These are phyloP conservation scores for Geotrichum carabidarum DNA, from an alignment of 1,139 yeast species.

Conservation along the genomic window DNA sequence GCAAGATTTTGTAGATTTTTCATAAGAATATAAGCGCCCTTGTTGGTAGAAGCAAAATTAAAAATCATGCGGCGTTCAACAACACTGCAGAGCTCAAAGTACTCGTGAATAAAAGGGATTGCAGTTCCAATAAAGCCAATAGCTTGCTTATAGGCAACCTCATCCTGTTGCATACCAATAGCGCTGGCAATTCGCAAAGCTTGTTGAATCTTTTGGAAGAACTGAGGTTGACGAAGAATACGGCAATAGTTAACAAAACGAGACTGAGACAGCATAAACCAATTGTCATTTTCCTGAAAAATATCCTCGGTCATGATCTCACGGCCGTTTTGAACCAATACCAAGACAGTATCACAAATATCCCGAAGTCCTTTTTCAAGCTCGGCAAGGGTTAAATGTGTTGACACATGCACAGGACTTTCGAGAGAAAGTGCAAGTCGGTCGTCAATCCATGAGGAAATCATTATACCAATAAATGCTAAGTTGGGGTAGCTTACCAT, in stretches of 20 bases:
- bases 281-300: conserved; percentile 52
- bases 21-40: conserved; percentile 59
- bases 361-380: conserved; percentile 28
- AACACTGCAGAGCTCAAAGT: conserved; percentile 25
- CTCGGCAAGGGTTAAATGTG: conserved; percentile 8
- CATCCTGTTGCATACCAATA: conserved; percentile 11
- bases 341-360: conserved; percentile 56
- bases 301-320: conserved; percentile 34
- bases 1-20: conserved; percentile 56
- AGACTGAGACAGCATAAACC: conserved; percentile 54
- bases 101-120: conserved; percentile 34
- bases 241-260: conserved; percentile 42
- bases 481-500: conserved; percentile 12
- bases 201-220: conserved; percentile 12
- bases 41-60: conserved; percentile 42
- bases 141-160: conserved; percentile 38
- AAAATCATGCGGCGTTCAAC: conserved; percentile 23
- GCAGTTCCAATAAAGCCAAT: conserved; percentile 36
- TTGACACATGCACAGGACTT: background rate
- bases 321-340: conserved; percentile 59
- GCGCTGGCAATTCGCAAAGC: conserved; percentile 16
- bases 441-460: conserved; percentile 15
- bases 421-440: background rate
- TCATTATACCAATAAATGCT: conserved; percentile 17
- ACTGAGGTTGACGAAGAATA: conserved; percentile 24